phyloP scores from a whole-genome alignment of 148 eudicot species.

The Amaranthus hypochondriacus region DNA sequence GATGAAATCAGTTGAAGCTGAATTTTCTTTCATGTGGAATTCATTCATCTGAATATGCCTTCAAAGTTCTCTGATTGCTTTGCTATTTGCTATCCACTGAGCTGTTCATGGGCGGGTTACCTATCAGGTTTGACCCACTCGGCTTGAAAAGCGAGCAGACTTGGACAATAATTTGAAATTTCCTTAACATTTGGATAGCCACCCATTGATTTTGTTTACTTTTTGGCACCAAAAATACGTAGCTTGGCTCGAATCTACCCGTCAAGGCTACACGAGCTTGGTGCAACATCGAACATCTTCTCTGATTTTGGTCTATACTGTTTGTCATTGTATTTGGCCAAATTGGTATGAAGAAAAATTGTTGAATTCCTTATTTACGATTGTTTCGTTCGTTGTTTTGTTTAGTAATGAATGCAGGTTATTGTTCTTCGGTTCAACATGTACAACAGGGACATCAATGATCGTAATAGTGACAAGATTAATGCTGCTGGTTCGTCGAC shows the following conservation, averaged over 20 bases:
- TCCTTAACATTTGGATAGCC: too few species aligned
- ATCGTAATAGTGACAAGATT: too few species aligned
- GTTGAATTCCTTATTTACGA: neutral
- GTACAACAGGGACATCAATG: too few species aligned
- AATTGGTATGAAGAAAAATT: neutral
- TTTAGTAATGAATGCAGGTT: too few species aligned
- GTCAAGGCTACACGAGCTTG: conserved; percentile 16
- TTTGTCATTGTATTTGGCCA: neutral
- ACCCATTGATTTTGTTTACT: neutral
- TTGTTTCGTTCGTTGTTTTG: too few species aligned
- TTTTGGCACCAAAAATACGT: conserved; percentile 12
- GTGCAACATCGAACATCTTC: conserved; percentile 8
- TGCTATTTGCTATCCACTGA: neutral
- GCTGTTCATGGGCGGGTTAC: neutral
- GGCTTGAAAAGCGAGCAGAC: too few species aligned
- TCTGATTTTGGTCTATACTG: neutral
- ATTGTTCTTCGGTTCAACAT: too few species aligned
- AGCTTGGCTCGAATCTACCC: neutral
- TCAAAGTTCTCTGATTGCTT: conserved; percentile 17
- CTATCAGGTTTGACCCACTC: too few species aligned
- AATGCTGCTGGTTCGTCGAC: too few species aligned
- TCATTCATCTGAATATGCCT: conserved; percentile 14
- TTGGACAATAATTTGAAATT: too few species aligned
- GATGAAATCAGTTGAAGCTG: conserved; percentile 16
- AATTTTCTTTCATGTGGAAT: conserved; percentile 5